These are phyloP conservation scores for Talaromyces sp. DNA, from an alignment of 2,329 filamentous ascomycete genomes.

Conservation along the genomic window DNA sequence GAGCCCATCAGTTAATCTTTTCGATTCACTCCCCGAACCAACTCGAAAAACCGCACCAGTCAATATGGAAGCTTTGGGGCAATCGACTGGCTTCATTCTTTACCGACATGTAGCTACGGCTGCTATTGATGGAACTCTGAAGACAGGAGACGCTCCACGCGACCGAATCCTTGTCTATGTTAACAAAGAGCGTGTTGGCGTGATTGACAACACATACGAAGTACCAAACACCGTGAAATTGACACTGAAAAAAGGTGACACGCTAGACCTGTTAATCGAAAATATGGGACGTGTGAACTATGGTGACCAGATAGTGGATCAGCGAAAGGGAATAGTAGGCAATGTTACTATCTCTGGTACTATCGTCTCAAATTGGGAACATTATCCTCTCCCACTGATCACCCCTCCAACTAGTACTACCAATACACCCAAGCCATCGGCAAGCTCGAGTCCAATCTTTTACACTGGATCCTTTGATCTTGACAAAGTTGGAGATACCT, in stretches of 20 bases:
- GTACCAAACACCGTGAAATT: slow-evolving; percentile 44
- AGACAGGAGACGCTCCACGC: slow-evolving; percentile 48
- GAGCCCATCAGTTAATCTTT: slow-evolving; percentile 36
- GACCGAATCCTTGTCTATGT: slow-evolving; percentile 55
- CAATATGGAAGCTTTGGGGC: slow-evolving; percentile 51
- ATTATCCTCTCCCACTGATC: slow-evolving; percentile 44
- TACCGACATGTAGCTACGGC: slow-evolving; percentile 43
- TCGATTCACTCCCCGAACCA: slow-evolving; percentile 30
- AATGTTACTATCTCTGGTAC: slow-evolving; percentile 45
- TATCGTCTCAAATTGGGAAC: slow-evolving; percentile 43
- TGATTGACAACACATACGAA: slow-evolving; percentile 52
- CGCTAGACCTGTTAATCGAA: slow-evolving; percentile 43
- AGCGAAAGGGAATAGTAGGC: slow-evolving; percentile 50
- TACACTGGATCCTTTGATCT: slow-evolving; percentile 12
- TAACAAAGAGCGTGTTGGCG: slow-evolving; percentile 45
- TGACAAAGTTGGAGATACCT: slow-evolving; percentile 35
- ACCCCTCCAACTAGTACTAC: slow-evolving; percentile 14
- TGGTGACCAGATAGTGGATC: slow-evolving; percentile 47
- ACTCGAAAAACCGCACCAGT: slow-evolving; percentile 31
- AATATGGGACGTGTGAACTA: slow-evolving; percentile 57
- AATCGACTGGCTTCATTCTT: slow-evolving; percentile 50
- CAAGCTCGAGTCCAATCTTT: slow-evolving; percentile 19
- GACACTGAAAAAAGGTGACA: slow-evolving; percentile 28
- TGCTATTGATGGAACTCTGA: slow-evolving; percentile 35
- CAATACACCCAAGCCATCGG: background rate